These are phyloP conservation scores for Malania oleifera DNA, from an alignment of 164 flowering plant species.

Conservation along the genomic window DNA sequence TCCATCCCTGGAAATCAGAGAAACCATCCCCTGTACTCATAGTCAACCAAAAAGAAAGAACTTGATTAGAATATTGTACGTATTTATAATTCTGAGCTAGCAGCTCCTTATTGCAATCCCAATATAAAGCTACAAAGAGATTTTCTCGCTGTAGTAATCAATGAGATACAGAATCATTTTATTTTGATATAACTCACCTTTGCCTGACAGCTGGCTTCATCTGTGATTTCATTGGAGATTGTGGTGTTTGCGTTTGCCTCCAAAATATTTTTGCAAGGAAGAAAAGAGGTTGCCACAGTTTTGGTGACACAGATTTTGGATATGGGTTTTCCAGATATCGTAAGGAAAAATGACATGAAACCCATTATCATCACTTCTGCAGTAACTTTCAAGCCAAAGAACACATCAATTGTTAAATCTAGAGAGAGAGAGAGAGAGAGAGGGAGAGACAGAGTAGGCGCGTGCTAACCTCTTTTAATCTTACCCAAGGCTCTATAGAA, in stretches of 20 bases:
- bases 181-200: not conserved
- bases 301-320: slow-evolving; percentile 16
- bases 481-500: slow-evolving; percentile 10
- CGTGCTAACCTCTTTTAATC: slow-evolving; percentile 15
- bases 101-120: not conserved
- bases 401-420: not conserved
- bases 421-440: not conserved
- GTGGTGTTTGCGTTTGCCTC: not conserved
- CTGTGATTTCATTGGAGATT: not conserved
- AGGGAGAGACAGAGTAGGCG: not conserved
- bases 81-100: not conserved
- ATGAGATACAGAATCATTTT: not conserved
- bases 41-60: not conserved
- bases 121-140: not conserved
- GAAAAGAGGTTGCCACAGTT: slow-evolving; percentile 12
- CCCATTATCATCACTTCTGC: slow-evolving; percentile 19
- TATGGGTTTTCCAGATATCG: slow-evolving; percentile 10
- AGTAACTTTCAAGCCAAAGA: not conserved
- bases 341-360: slow-evolving; percentile 13
- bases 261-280: slow-evolving; percentile 12
- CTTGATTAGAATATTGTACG: not conserved
- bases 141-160: not conserved
- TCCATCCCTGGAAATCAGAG: slow-evolving; percentile 15
- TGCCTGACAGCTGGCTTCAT: not conserved
- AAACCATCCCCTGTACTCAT: slow-evolving; percentile 11